phyloP scores from a whole-genome alignment of 495 filamentous ascomycete genomes.

The Trichoderma asperelloides region DNA sequence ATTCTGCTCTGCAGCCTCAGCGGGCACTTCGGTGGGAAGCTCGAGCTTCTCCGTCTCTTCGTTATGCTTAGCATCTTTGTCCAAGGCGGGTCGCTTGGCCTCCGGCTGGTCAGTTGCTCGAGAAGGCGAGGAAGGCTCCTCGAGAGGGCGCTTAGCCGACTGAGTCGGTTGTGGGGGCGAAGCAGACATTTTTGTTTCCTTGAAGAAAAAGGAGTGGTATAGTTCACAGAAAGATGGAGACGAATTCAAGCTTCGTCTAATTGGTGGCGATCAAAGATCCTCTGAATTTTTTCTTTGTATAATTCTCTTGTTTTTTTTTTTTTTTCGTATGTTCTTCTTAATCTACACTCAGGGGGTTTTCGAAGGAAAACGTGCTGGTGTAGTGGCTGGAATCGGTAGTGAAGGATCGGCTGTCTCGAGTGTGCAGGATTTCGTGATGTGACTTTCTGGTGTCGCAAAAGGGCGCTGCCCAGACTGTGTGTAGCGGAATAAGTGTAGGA shows the following conservation, averaged over 20 bases:
- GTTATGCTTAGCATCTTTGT: constrained; percentile 67
- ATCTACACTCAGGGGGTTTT: constrained; percentile 78
- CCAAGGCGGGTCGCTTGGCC: constrained; percentile 90
- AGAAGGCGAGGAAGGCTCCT: constrained; percentile 91
- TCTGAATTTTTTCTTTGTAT: constrained; percentile 38
- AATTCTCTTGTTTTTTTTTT: constrained; percentile 20
- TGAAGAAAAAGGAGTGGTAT: constrained; percentile 19
- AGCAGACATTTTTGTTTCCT: constrained; percentile 39
- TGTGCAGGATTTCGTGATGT: constrained; percentile 6
- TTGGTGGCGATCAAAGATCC: constrained; percentile 9
- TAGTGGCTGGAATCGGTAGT: constrained; percentile 30
- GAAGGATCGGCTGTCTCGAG: constrained; percentile 9
- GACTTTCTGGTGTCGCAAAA: constrained; percentile 1
- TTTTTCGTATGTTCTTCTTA: constrained; percentile 22
- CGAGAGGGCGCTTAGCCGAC: constrained; percentile 82
- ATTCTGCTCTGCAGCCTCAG: constrained; percentile 23
- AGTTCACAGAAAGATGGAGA: constrained; percentile 17
- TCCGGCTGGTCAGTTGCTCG: constrained; percentile 87
- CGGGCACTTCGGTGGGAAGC: constrained; percentile 27
- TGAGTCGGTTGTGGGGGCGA: constrained; percentile 43
- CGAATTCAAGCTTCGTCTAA: background rate
- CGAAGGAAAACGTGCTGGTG: constrained; percentile 91
- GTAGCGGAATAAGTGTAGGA: constrained; percentile 4
- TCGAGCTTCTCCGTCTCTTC: constrained; percentile 29
- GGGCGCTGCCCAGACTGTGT: constrained; percentile 6